phyloP scores from a whole-genome alignment of 192 early-diverging fungal species.

The Fimicolochytrium jonesii region DNA sequence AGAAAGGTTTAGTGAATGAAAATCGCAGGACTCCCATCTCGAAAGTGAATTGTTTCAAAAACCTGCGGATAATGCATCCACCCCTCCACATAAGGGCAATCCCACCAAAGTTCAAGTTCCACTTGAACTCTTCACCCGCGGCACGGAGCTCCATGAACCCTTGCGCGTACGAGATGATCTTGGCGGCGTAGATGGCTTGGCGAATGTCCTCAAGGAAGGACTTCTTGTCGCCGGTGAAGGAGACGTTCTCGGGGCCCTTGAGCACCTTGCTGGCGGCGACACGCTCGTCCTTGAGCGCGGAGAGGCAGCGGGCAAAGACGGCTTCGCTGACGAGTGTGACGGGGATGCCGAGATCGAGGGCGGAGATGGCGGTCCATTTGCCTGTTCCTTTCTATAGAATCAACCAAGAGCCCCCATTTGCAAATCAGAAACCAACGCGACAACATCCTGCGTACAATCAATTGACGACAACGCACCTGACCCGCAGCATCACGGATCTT shows the following conservation, averaged over 20 bases:
- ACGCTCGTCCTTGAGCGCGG: constrained; percentile 95
- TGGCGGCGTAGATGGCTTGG: constrained; percentile 93
- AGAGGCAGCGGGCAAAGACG: constrained; percentile 95
- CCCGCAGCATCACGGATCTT: constrained; percentile 96
- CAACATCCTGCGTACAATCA: constrained; percentile 1
- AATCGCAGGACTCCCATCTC: not conserved
- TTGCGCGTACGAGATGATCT: constrained; percentile 98
- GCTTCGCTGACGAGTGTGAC: constrained; percentile 98
- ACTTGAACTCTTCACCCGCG: constrained; percentile 84
- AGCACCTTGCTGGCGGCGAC: constrained; percentile 83
- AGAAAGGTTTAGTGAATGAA: no score
- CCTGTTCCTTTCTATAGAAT: constrained; percentile 78
- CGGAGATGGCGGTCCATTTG: constrained; percentile 96
- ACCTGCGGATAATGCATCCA: constrained; percentile 96
- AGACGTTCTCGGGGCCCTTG: constrained; percentile 59
- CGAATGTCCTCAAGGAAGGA: constrained; percentile 85
- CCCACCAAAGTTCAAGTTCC: constrained; percentile 96
- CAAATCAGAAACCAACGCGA: not conserved
- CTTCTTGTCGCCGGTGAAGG: constrained; percentile 82
- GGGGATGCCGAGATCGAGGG: constrained; percentile 92
- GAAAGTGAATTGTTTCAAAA: no score
- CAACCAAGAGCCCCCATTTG: not conserved
- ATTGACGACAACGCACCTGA: constrained; percentile 45
- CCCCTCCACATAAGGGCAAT: constrained; percentile 99
- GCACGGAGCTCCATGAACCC: constrained; percentile 98